Evolutionary conservation across 176 grass and related monocot species (phyloP).

Genomic region (Panicum miliaceum): DNA sequence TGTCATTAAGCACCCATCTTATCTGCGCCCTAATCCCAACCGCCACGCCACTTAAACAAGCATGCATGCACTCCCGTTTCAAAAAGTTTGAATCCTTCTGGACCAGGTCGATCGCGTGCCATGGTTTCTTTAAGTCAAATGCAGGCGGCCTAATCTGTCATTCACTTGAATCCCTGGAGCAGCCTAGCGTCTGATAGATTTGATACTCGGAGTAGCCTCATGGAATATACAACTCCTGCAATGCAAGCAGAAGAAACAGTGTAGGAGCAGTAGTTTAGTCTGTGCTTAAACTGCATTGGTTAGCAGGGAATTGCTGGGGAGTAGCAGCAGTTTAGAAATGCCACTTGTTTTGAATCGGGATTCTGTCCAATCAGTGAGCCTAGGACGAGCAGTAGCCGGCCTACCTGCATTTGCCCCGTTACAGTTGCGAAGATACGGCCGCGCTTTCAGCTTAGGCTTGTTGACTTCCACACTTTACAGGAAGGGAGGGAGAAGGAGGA

Average conservation of each 20-base stretch:
- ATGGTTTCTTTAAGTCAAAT: conserved; percentile 3
- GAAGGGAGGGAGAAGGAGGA: background rate
- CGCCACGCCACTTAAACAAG: conserved; percentile 16
- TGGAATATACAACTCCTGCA: background rate
- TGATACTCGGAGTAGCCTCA: background rate
- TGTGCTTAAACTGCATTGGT: conserved; percentile 10
- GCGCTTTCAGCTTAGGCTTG: background rate
- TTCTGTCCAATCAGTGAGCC: conserved; percentile 5
- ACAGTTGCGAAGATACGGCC: conserved; percentile 27
- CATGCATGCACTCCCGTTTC: conserved; percentile 7
- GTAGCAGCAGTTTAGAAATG: background rate
- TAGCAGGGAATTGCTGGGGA: background rate
- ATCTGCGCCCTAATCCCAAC: conserved; percentile 33
- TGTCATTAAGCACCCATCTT: conserved; percentile 40
- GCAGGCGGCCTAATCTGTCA: background rate
- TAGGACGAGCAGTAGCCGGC: background rate
- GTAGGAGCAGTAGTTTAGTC: background rate
- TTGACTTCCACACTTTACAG: conserved; percentile 1
- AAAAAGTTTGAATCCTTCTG: conserved; percentile 5
- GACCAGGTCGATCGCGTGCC: background rate
- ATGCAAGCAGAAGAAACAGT: background rate
- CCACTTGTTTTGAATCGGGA: conserved; percentile 23
- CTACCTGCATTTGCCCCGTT: background rate
- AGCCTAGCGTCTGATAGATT: background rate
- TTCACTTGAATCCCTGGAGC: conserved; percentile 38